Base-by-base conservation (phyloP, 306 rosid species). In the Begonia fuchsioides region DNA sequence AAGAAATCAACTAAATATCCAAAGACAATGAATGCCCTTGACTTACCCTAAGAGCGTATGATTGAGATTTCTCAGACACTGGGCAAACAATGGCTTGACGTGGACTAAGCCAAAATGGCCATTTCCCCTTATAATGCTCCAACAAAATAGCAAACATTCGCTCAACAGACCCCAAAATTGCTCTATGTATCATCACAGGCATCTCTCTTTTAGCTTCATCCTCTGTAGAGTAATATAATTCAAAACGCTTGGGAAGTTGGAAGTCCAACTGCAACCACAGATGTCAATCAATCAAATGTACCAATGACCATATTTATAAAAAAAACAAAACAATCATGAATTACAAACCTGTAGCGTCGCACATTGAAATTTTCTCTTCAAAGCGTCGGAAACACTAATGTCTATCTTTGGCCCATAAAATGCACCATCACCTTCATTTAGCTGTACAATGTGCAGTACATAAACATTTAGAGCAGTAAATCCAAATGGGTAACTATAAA, bases 81-180 rank as follows among this genome's bases (percentile, higher is more conserved):
- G 95, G 93, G 72, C 96, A 88, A 44, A 88, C 75, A 75, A 88
- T 81, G 1, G 93, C 84, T 70, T 88, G 96, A 47, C 93, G 96
- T 50, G 96, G 95, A 75, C 95, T 88, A 50, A 88, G 95, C 95
- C 96, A 88, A 65, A 88, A 81, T 49, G 96, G 96, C 95, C 96
- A 88, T 67, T 83, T 88, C 20, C 96, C 97, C 69, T 83, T 83
- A 69, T 76, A 88, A 72, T 88, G 93, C 78, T 84, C 97, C 72
- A 88, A 67, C 53, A 88, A 71, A 50, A 83, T 83, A 50, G 93
- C 95, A 81, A 88, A 80, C 94, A 88, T 83, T 35, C 96, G 78
- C 57, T 83, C 93, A 62, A 83, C 94, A 53, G 96, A 83, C 48
- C 96, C 95, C 52, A 88, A 76, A 60, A 88, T 63, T 47, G 96